These are phyloP conservation scores for Ceratocystis alfenasii DNA, from an alignment of 2,329 filamentous ascomycete species.

Conservation along the genomic window DNA sequence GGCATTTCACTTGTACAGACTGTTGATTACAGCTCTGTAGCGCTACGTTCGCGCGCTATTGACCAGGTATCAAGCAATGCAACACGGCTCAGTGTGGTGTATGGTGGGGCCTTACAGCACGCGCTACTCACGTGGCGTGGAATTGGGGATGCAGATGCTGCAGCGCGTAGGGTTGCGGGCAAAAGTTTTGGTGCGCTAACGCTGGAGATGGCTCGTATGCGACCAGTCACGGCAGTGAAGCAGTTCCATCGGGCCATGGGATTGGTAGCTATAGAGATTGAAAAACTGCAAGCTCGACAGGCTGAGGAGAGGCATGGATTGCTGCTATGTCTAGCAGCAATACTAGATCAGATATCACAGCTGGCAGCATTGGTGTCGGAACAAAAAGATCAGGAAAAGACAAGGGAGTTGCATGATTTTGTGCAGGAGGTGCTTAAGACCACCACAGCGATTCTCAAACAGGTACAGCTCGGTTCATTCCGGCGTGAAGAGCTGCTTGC, in stretches of 20 bases:
- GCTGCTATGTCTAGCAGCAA: slow-evolving; percentile 47
- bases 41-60: slow-evolving; percentile 72
- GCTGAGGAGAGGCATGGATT: slow-evolving; percentile 60
- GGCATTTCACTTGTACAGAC: slow-evolving; percentile 79
- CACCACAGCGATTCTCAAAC: slow-evolving; percentile 23
- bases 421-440: background rate
- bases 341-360: slow-evolving; percentile 39
- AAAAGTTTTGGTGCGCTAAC: slow-evolving; percentile 52
- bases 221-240: slow-evolving; percentile 24
- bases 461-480: slow-evolving; percentile 35
- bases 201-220: slow-evolving; percentile 30
- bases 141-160: slow-evolving; percentile 64
- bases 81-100: slow-evolving; percentile 54
- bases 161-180: slow-evolving; percentile 61
- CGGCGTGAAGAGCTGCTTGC: slow-evolving; percentile 54
- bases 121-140: slow-evolving; percentile 76
- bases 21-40: slow-evolving; percentile 88
- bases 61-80: slow-evolving; percentile 61
- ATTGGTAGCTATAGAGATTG: slow-evolving; percentile 36
- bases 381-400: background rate
- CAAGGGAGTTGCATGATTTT: background rate
- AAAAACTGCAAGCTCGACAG: slow-evolving; percentile 42
- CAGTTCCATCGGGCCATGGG: slow-evolving; percentile 31
- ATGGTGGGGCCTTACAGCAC: slow-evolving; percentile 57
- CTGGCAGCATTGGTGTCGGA: slow-evolving; percentile 30